These are phyloP conservation scores for Crepidotus variabilis DNA, from an alignment of 768 basidiomycete genomes.

Conservation along the genomic window DNA sequence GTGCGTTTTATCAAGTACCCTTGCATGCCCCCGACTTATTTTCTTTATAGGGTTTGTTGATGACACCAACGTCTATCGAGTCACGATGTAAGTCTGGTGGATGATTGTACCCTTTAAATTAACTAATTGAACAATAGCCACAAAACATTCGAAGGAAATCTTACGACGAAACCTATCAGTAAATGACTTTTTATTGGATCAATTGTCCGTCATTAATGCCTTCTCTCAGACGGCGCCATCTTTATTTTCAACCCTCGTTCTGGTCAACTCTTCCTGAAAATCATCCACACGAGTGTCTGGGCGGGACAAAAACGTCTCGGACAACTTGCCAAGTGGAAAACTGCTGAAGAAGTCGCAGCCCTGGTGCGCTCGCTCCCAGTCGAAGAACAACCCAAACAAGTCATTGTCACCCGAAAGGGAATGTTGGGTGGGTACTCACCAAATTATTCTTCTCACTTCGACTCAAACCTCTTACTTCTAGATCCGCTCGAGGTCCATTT, in stretches of 20 bases:
- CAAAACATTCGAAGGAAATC: slow-evolving; percentile 99
- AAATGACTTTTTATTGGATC: slow-evolving; percentile 18
- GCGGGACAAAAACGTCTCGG: slow-evolving; percentile 99
- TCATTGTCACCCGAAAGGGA: slow-evolving; percentile 99
- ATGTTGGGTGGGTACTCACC: slow-evolving; percentile 73
- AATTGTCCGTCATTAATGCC: slow-evolving; percentile 7
- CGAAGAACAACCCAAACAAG: slow-evolving; percentile 99
- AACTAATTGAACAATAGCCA: slow-evolving; percentile 48
- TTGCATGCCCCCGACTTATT: slow-evolving; percentile 3
- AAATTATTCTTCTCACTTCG: not conserved
- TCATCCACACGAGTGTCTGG: slow-evolving; percentile 99
- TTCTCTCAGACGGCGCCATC: slow-evolving; percentile 77
- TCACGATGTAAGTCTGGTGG: slow-evolving; percentile 64
- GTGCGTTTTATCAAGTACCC: slow-evolving; percentile 31
- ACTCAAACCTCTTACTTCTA: slow-evolving; percentile 21
- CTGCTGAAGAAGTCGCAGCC: slow-evolving; percentile 99
- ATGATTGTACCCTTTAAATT: not conserved
- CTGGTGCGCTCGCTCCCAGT: slow-evolving; percentile 97
- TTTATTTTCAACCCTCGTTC: slow-evolving; percentile 99
- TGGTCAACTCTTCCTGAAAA: slow-evolving; percentile 96
- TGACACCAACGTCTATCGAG: slow-evolving; percentile 99
- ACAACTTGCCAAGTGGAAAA: slow-evolving; percentile 99
- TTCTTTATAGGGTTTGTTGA: slow-evolving; percentile 82
- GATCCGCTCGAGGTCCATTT: slow-evolving; percentile 97
- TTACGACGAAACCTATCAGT: slow-evolving; percentile 99